Conservation (phyloP, 1,284 basidiomycete species). For the Fomitopsis betulina region DNA sequence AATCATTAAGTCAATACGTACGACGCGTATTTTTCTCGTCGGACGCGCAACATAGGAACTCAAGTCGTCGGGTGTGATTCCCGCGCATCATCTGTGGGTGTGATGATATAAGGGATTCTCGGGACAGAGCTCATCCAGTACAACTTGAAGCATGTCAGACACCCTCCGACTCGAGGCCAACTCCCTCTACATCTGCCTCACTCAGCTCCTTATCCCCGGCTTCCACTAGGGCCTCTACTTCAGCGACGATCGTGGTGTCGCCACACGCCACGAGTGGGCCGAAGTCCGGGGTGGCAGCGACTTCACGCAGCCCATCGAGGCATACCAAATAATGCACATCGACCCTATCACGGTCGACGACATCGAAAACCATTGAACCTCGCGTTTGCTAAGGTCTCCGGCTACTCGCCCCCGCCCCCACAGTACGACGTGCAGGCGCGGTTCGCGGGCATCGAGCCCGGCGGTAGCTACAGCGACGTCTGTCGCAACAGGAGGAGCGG, state of each 20-base stretch:
- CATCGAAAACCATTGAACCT: neutral
- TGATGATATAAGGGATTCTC: neutral
- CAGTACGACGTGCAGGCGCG: neutral
- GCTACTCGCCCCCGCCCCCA: neutral
- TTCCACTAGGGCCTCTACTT: neutral
- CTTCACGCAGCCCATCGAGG: neutral
- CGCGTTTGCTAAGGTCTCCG: neutral
- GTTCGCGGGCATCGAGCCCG: neutral
- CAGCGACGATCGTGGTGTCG: neutral
- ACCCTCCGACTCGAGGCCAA: neutral
- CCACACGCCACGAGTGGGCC: neutral
- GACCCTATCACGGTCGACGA: neutral
- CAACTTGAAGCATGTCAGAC: neutral
- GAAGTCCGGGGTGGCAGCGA: neutral
- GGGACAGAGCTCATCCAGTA: neutral
- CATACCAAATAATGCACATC: neutral
- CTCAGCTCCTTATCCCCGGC: neutral
- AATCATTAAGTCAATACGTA: too few species aligned
- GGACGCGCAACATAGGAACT: too few species aligned
- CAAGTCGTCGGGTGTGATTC: too few species aligned
- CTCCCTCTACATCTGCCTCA: neutral
- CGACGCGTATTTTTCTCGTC: too few species aligned
- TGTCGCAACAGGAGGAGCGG: neutral
- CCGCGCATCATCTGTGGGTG: too few species aligned
- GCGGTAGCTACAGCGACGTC: neutral